Conservation (phyloP, 495 filamentous ascomycete species). For the Trichocladium uniseriatum region DNA sequence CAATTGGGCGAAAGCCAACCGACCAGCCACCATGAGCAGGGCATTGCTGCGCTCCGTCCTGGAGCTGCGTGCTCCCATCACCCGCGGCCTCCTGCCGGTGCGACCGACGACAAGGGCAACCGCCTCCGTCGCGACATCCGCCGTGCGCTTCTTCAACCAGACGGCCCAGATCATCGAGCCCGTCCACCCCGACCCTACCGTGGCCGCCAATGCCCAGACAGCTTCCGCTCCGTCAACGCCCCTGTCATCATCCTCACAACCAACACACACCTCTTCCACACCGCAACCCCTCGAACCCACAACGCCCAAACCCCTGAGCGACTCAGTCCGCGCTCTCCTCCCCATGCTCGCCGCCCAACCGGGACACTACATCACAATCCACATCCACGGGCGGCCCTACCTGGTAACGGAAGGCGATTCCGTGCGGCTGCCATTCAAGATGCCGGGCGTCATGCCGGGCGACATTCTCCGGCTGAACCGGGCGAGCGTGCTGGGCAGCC, state of each 20-base stretch:
- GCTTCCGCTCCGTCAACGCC: not conserved
- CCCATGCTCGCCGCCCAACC: slow-evolving; percentile 70
- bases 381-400: slow-evolving; percentile 83
- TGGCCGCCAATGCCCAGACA: slow-evolving; percentile 9
- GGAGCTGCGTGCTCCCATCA: slow-evolving; percentile 34
- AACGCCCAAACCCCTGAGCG: slow-evolving; percentile 27
- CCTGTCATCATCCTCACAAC: slow-evolving; percentile 34
- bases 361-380: slow-evolving; percentile 75
- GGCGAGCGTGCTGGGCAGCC: slow-evolving; percentile 65
- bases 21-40: slow-evolving; percentile 32
- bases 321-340: slow-evolving; percentile 57
- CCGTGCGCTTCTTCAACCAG: slow-evolving; percentile 24
- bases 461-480: slow-evolving; percentile 81
- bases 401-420: slow-evolving; percentile 80
- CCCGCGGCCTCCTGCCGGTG: slow-evolving; percentile 23
- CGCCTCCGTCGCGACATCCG: slow-evolving; percentile 8
- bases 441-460: slow-evolving; percentile 73
- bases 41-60: slow-evolving; percentile 38
- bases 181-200: slow-evolving; percentile 3
- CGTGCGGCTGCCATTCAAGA: slow-evolving; percentile 87
- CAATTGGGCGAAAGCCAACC: not conserved
- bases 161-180: slow-evolving; percentile 24
- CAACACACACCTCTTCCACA: slow-evolving; percentile 43
- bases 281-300: slow-evolving; percentile 48
- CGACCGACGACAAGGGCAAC: slow-evolving; percentile 7